These are phyloP conservation scores for Periconia sp. DNA, from an alignment of 2,329 filamentous ascomycete species.

Conservation along the genomic window DNA sequence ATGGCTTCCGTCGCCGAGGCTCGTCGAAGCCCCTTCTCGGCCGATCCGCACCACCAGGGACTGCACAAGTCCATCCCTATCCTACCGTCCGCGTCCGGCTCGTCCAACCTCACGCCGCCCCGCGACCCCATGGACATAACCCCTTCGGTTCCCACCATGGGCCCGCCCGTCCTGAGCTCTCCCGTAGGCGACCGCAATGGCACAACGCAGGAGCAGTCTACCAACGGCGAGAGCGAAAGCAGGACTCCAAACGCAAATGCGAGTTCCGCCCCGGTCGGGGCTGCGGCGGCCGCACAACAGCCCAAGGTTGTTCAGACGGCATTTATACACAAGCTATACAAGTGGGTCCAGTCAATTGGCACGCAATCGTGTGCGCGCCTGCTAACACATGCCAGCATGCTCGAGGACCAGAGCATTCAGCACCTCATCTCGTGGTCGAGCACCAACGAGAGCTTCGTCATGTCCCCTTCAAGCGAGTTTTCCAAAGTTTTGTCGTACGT, in stretches of 20 bases:
- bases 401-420: constrained; percentile 91
- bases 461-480: constrained; percentile 97
- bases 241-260: constrained; percentile 45
- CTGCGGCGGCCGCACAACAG: constrained; percentile 80
- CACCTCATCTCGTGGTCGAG: constrained; percentile 96
- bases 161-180: constrained; percentile 56
- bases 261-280: constrained; percentile 56
- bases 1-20: constrained; percentile 55
- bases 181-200: constrained; percentile 55
- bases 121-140: constrained; percentile 63
- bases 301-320: constrained; percentile 98
- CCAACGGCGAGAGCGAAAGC: constrained; percentile 37
- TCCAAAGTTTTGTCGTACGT: constrained; percentile 96
- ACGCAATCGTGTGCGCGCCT: constrained; percentile 11
- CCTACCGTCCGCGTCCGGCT: constrained; percentile 54
- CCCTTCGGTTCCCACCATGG: constrained; percentile 59
- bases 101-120: constrained; percentile 50
- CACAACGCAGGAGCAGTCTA: constrained; percentile 21
- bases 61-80: constrained; percentile 60
- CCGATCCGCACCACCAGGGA: constrained; percentile 47
- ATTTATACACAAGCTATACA: constrained; percentile 99
- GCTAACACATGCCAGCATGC: constrained; percentile 72
- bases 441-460: constrained; percentile 95
- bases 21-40: constrained; percentile 55
- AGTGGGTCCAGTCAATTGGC: constrained; percentile 63